Evolutionary conservation across 352 stramenopile genomes (phyloP), one percentile per base, ranked within the genome.

Genomic region (Phytopythium chamaehyphon): DNA sequence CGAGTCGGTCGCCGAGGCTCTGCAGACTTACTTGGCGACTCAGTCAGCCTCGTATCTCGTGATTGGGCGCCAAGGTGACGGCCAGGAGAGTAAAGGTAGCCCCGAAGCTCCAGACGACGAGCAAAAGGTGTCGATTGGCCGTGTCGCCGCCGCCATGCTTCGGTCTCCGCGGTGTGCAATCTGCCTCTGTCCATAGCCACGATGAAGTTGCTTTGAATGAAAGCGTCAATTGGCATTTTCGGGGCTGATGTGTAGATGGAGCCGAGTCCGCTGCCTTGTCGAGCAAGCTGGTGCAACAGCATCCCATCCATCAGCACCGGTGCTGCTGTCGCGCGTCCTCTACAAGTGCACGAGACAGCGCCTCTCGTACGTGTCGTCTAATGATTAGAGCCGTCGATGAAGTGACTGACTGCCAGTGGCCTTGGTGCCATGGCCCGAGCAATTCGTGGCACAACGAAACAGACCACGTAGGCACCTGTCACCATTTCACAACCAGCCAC

Each of bases 141-240:
- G 67, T 23, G 52, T 88, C 1, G 51, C 71, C 0, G 49, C 48
- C 1, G 71, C 73, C 16, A 73, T 88, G 61, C 67, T 86, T 18
- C 69, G 75, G 45, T 85, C 76, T 6, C 76, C 76, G 18, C 67
- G 71, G 2, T 88, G 76, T 19, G 64, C 67, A 8, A 38, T 81
- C 1, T 85, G 71, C 36, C 38, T 88, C 24, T 87, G 76, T 50
- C 67, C 64, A 5, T 83, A 66, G 31, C n/a, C n/a, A n/a, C n/a
- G n/a, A n/a, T n/a, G n/a, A n/a, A n/a, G n/a, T n/a, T n/a, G n/a
- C n/a, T n/a, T n/a, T n/a, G n/a, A n/a, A n/a, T n/a, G n/a, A n/a
- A n/a, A n/a, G n/a, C n/a, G n/a, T n/a, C n/a, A n/a, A n/a, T n/a
- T n/a, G n/a, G n/a, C n/a, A n/a, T n/a, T n/a, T n/a, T n/a, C n/a